Conservation (phyloP, 192 early-diverging fungal genomes). For the Haplosporangium gracile region DNA sequence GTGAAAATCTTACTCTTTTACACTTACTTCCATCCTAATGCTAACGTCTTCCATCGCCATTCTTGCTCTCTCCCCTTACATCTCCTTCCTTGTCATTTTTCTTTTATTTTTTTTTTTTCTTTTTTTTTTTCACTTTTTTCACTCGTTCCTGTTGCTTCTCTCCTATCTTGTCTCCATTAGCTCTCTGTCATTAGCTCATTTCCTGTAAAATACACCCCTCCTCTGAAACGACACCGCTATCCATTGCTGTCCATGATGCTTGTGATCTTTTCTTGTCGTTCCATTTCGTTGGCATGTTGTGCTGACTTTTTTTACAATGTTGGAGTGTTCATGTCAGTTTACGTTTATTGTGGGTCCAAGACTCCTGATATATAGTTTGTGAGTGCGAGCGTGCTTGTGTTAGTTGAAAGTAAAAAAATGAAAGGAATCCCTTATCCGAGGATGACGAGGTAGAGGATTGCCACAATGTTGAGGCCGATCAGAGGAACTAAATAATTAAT, state of each 20-base stretch:
- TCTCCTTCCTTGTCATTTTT: neutral
- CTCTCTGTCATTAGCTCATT: neutral
- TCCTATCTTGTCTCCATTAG: neutral
- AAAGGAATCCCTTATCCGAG: constrained; percentile 69
- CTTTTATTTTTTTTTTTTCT: neutral
- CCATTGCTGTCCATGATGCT: too few relatives aligned
- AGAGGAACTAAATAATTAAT: constrained; percentile 73
- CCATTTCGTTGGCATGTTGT: too few relatives aligned
- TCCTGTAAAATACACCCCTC: neutral
- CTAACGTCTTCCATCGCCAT: too few relatives aligned
- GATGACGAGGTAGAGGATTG: constrained; percentile 86
- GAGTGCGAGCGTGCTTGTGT: neutral
- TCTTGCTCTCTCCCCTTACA: neutral
- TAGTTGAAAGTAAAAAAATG: too few relatives aligned
- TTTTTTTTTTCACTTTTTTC: neutral
- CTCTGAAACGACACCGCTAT: too few relatives aligned
- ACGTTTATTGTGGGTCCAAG: neutral
- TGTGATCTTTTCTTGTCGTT: too few relatives aligned
- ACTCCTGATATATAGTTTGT: neutral
- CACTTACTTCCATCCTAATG: too few relatives aligned
- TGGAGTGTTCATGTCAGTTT: too few relatives aligned
- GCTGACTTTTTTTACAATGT: too few relatives aligned
- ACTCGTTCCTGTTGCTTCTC: neutral
- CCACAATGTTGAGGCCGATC: constrained; percentile 82
- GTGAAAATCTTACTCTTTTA: neutral